Percentiles rank a stretch among this genome's conserved stretches.
phyloP scores from a whole-genome alignment of 805 yeast species.

The Scheffersomyces stipitis region DNA sequence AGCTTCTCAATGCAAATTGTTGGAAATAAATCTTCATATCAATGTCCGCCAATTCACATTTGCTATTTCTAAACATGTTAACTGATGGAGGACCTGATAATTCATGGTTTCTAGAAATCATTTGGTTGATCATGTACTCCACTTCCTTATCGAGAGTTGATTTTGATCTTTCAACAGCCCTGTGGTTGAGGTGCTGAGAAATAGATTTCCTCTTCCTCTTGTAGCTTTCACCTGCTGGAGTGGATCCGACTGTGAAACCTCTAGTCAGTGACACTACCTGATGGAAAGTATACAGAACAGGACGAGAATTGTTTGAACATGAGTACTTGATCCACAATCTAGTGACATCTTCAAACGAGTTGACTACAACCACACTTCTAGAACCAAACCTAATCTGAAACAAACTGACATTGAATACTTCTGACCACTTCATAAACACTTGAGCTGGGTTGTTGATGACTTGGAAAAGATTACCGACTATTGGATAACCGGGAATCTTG shows the following conservation, averaged over 20 bases:
- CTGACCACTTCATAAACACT: slow-evolving; percentile 45
- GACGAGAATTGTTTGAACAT: slow-evolving; percentile 63
- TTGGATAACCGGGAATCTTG: slow-evolving; percentile 47
- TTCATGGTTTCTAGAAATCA: slow-evolving; percentile 9
- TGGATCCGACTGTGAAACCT: slow-evolving; percentile 65
- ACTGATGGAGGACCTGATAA: slow-evolving; percentile 20
- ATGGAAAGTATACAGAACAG: slow-evolving; percentile 67
- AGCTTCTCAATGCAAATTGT: slow-evolving; percentile 50
- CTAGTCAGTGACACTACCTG: slow-evolving; percentile 52
- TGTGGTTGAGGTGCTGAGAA: slow-evolving; percentile 42
- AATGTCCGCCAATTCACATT: slow-evolving; percentile 26
- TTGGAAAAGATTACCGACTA: slow-evolving; percentile 51
- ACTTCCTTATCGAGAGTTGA: slow-evolving; percentile 41
- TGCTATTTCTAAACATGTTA: slow-evolving; percentile 10
- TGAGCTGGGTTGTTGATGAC: slow-evolving; percentile 50
- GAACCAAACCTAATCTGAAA: slow-evolving; percentile 66
- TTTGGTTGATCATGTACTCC: slow-evolving; percentile 17
- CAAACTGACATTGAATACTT: slow-evolving; percentile 40
- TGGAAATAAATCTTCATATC: slow-evolving; percentile 45
- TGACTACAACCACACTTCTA: slow-evolving; percentile 61
- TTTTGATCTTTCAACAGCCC: slow-evolving; percentile 29
- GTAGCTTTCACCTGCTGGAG: slow-evolving; percentile 54
- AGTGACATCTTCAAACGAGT: slow-evolving; percentile 55
- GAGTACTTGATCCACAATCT: slow-evolving; percentile 51
- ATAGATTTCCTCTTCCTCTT: slow-evolving; percentile 48